phyloP scores from a whole-genome alignment of 176 grass and related monocot species.

The Bromus sterilis region DNA sequence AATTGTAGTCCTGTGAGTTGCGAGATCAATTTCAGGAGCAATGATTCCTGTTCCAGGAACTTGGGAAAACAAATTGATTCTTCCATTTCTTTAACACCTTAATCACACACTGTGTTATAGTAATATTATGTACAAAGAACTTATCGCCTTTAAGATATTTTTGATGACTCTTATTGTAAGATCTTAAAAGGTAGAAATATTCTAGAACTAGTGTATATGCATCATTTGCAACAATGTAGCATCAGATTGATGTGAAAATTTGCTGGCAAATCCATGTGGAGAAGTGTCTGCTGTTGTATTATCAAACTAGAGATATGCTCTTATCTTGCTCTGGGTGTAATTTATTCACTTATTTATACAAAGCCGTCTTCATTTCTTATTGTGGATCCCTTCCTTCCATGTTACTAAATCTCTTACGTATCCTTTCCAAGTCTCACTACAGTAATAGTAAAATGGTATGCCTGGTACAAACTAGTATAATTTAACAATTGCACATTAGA shows the following conservation, averaged over 20 bases:
- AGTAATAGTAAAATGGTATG: neutral
- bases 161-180: neutral
- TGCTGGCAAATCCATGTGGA: constrained; percentile 23
- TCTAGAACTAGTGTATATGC: neutral
- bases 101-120: neutral
- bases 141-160: neutral
- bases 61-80: neutral
- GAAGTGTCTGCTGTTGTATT: neutral
- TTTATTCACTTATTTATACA: neutral
- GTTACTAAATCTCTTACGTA: neutral
- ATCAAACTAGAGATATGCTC: neutral
- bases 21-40: neutral
- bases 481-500: neutral
- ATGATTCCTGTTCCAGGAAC: neutral
- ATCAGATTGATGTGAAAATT: constrained; percentile 7
- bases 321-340: neutral
- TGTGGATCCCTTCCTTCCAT: neutral
- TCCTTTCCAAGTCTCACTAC: neutral
- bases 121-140: neutral
- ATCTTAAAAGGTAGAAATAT: neutral
- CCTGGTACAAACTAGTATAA: neutral
- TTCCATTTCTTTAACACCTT: neutral
- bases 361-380: neutral
- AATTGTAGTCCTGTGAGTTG: neutral
- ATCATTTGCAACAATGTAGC: neutral